phyloP scores from a whole-genome alignment of 306 rosid genomes.

The Lathyrus aphaca region DNA sequence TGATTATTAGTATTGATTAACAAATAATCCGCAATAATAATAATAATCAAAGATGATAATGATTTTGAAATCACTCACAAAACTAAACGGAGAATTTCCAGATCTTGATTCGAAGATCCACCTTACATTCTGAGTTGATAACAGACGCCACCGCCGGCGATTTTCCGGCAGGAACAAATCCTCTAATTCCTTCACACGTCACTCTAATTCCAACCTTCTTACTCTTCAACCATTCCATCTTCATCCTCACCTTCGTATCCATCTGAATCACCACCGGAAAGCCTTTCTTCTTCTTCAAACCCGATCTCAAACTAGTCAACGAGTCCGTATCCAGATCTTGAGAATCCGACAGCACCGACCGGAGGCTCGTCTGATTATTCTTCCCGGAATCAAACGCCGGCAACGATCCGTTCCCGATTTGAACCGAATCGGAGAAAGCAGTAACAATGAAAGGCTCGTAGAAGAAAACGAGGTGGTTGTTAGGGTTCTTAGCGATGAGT shows the following conservation, averaged over 20 bases:
- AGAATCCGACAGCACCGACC: constrained; percentile 49
- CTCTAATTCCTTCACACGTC: constrained; percentile 67
- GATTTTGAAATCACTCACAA: constrained; percentile 8
- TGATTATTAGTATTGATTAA: constrained; percentile 42
- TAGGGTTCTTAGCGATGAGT: constrained; percentile 71
- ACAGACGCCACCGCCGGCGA: constrained; percentile 79
- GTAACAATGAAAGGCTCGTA: constrained; percentile 65
- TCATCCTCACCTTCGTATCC: constrained; percentile 85
- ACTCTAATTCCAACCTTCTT: constrained; percentile 88
- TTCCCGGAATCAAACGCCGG: constrained; percentile 61
- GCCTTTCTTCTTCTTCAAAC: constrained; percentile 68
- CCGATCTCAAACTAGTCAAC: constrained; percentile 68
- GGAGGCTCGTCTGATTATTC: constrained; percentile 72
- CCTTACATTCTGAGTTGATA: constrained; percentile 72
- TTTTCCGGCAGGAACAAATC: constrained; percentile 69
- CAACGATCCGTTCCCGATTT: constrained; percentile 73
- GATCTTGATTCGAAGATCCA: constrained; percentile 97
- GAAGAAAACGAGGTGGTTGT: constrained; percentile 75
- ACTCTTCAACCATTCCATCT: constrained; percentile 67
- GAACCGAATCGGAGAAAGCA: constrained; percentile 48
- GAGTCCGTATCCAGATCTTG: constrained; percentile 76
- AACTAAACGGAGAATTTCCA: constrained; percentile 79
- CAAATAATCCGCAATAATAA: constrained; percentile 26
- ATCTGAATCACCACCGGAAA: constrained; percentile 69
- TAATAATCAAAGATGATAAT: background rate